Evolutionary conservation across 257 asterid genomes (phyloP).

Genomic region (Verbena officinalis): DNA sequence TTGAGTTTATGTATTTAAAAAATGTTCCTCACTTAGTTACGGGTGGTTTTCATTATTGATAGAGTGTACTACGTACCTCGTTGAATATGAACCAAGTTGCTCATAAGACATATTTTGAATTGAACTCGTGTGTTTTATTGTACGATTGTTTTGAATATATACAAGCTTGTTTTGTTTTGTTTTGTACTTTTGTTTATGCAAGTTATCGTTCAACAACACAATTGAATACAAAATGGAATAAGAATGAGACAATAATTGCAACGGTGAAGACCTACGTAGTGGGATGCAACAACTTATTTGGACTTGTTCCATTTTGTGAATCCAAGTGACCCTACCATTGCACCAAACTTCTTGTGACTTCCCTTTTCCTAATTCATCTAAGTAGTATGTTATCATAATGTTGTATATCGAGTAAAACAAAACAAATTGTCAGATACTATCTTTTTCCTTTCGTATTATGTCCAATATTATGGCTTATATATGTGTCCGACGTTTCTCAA

Average conservation of each 20-base stretch:
- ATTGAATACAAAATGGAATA: conserved; percentile 13
- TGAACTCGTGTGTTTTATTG: neutral
- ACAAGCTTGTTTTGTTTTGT: no score
- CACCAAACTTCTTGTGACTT: conserved; percentile 9
- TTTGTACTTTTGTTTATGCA: neutral
- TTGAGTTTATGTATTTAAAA: no score
- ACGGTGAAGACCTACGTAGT: neutral
- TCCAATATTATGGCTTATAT: no score
- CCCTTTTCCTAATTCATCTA: neutral
- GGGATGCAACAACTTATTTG: neutral
- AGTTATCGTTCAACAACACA: conserved; percentile 18
- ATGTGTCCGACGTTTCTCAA: no score
- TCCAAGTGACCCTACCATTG: conserved; percentile 12
- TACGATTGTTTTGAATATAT: neutral
- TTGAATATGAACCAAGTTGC: neutral
- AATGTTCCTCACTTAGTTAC: neutral
- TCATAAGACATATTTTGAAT: neutral
- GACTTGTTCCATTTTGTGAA: neutral
- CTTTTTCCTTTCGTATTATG: no score
- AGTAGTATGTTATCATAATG: conserved; percentile 12
- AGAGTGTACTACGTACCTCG: no score
- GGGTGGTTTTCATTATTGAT: neutral
- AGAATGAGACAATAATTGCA: conserved; percentile 10
- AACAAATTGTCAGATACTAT: no score
- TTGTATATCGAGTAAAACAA: no score